phyloP scores from a whole-genome alignment of 2,329 filamentous ascomycete genomes.

The Didymella exigua region DNA sequence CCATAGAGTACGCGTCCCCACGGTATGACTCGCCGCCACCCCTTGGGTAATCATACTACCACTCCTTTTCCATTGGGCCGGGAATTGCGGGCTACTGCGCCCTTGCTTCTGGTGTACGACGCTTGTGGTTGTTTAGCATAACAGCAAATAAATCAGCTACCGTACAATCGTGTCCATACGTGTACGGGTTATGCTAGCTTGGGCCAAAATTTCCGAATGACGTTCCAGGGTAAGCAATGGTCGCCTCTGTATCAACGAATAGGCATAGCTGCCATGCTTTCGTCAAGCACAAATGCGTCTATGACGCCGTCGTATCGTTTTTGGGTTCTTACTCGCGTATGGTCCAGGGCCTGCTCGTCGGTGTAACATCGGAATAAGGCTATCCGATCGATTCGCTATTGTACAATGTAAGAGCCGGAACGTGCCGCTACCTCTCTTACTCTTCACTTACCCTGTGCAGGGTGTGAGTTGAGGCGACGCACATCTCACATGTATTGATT shows the following conservation, averaged over 20 bases:
- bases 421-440: slow-evolving; percentile 4
- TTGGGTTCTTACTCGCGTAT: slow-evolving; percentile 17
- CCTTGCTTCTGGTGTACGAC: slow-evolving; percentile 39
- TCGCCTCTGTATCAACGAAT: slow-evolving; percentile 25
- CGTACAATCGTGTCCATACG: slow-evolving; percentile 13
- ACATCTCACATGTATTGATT: slow-evolving; percentile 5
- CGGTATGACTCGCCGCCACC: slow-evolving; percentile 37
- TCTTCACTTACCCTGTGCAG: slow-evolving; percentile 2
- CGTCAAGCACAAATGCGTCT: slow-evolving; percentile 23
- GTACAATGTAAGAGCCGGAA: background rate
- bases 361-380: slow-evolving; percentile 13
- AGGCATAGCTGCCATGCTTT: slow-evolving; percentile 21
- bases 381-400: slow-evolving; percentile 6
- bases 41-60: slow-evolving; percentile 34
- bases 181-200: slow-evolving; percentile 25
- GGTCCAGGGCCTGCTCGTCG: slow-evolving; percentile 8
- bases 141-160: slow-evolving; percentile 31
- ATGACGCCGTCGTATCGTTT: slow-evolving; percentile 29
- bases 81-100: slow-evolving; percentile 24
- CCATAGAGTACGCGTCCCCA: slow-evolving; percentile 29
- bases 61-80: slow-evolving; percentile 32
- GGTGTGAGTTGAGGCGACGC: slow-evolving; percentile 1
- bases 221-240: slow-evolving; percentile 18
- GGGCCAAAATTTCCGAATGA: slow-evolving; percentile 30
- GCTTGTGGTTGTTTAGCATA: slow-evolving; percentile 28